A percentile compares a stretch with the other conserved stretches of the same genome.
phyloP scores from a whole-genome alignment of 164 flowering plant species.

The Nymphaea thermarum region DNA sequence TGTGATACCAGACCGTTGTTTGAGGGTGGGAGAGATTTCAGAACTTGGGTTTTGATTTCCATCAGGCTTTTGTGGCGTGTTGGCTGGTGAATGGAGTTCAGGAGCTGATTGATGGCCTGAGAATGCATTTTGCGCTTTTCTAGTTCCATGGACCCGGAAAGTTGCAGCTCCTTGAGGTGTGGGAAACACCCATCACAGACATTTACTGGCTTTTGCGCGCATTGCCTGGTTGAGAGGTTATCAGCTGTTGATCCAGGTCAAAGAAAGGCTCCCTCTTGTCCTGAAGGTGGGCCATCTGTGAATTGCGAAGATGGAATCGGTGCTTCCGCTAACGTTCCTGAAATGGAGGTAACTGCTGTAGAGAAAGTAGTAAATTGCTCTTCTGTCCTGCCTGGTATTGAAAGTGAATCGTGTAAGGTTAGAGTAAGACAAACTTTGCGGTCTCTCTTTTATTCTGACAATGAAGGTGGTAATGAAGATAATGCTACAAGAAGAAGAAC shows the following conservation, averaged over 20 bases:
- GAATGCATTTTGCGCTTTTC: neutral
- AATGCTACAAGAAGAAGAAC: neutral
- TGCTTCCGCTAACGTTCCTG: neutral
- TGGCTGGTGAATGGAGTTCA: neutral
- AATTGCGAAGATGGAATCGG: neutral
- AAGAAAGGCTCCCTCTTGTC: conserved; percentile 4
- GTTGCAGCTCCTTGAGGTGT: conserved; percentile 5
- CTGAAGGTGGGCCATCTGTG: neutral
- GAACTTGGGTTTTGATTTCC: neutral
- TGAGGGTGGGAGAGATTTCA: neutral
- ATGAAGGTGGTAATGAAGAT: neutral
- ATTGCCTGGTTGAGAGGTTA: conserved; percentile 11
- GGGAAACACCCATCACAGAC: conserved; percentile 7
- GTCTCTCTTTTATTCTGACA: conserved; percentile 11
- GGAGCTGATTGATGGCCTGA: neutral
- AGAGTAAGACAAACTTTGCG: conserved; percentile 7
- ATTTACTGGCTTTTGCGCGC: conserved; percentile 11
- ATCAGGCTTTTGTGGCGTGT: neutral
- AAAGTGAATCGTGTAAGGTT: conserved; percentile 3
- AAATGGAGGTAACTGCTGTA: neutral
- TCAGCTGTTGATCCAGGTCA: conserved; percentile 2
- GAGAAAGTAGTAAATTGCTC: conserved; percentile 3
- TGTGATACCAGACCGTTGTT: neutral
- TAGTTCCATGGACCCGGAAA: conserved; percentile 9
- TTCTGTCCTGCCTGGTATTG: neutral